Base-by-base conservation (phyloP, 2,329 filamentous ascomycete species). In the Nemania bipapillata region DNA sequence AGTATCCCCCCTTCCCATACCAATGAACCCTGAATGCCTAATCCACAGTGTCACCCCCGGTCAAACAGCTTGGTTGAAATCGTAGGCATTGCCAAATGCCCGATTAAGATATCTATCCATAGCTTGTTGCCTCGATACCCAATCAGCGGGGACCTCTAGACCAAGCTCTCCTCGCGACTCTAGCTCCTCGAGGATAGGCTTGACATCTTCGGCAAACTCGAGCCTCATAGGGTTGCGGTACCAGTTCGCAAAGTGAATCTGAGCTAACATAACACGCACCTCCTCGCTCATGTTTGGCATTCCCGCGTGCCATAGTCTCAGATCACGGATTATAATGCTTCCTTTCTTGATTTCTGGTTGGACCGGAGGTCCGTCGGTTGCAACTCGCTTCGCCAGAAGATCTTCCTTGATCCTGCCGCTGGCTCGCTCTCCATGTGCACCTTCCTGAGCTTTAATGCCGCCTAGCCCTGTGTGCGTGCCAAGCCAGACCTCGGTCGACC, bases 281-380 rank as follows among this genome's bases (percentile, higher is more conserved):
- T 83, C 78, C 4, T 81, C 76, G 0, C 83, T 85, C 49, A 77
- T 73, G 71, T 90, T 90, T 1, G 87, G 87, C 84, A 89, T 88
- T 0, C 88, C 88, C 0, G 86, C 87, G 75, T 90, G 88, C 88
- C 88, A 91, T 4, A 89, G 82, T 26, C 88, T 79, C 61, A 90
- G 76, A 74, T 90, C 88, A 1, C 89, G 81, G 32, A 91, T 74
- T 40, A 90, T 81, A 24, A 90, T 74, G 45, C 85, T 85, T 0
- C 88, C 87, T 72, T 87, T 87, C 40, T 80, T 80, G 0, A 88
- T 81, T 2, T 77, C 63, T 0, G 86, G 86, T 72, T 89, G 87
- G 11, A 82, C 74, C 0, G 86, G 86, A 5, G 83, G 80, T 1
- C 70, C 70, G 6, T 82, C 76, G 1, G 79, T 71, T 3, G 73